Evolutionary conservation across 345 rosid genomes (phyloP).

Genomic region (Moricandia arvensis): DNA sequence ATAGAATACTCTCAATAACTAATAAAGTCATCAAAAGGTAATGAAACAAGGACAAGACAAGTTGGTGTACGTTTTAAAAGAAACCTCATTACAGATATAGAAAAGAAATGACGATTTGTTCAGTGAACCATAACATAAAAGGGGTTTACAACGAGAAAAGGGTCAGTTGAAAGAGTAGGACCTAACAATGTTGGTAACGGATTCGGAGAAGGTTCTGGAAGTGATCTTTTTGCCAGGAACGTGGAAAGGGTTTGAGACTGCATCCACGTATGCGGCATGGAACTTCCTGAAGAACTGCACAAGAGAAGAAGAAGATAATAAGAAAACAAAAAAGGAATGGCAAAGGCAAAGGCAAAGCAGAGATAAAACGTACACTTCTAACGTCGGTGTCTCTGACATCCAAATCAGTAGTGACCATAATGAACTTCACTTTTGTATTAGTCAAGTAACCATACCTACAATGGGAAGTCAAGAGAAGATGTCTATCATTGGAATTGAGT

Average conservation of each 20-base stretch:
- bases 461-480: constrained; percentile 12
- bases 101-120: neutral
- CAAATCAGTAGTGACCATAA: constrained; percentile 73
- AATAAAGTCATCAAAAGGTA: neutral
- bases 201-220: constrained; percentile 67
- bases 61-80: no score
- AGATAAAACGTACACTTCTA: constrained; percentile 59
- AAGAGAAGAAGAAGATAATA: neutral
- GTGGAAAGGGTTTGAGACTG: constrained; percentile 85
- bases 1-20: neutral
- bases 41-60: no score
- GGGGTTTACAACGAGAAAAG: constrained; percentile 12
- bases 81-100: neutral
- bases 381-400: constrained; percentile 84
- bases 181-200: constrained; percentile 69
- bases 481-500: neutral
- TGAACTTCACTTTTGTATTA: constrained; percentile 86
- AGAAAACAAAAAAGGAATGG: neutral
- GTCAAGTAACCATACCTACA: constrained; percentile 80
- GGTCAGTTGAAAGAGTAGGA: constrained; percentile 66
- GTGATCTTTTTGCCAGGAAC: constrained; percentile 87
- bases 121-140: neutral
- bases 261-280: constrained; percentile 85
- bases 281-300: constrained; percentile 70
- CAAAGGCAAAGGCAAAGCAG: neutral